Conservation (phyloP, 176 grass and related monocot genomes). For the Pontederia paniculata region DNA sequence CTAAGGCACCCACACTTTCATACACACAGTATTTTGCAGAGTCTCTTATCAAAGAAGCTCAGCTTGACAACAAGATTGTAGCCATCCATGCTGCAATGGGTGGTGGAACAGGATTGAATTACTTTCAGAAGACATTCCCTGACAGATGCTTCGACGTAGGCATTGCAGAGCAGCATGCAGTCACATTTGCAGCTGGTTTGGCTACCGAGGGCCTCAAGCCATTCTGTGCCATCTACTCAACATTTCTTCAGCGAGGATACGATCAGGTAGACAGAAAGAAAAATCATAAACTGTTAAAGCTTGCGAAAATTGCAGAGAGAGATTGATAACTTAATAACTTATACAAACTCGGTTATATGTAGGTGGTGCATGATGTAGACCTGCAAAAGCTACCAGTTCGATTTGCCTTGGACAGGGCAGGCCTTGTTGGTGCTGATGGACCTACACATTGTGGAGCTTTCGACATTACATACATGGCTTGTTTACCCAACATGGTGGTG, state of each 20-base stretch:
- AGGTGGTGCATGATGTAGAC: constrained; percentile 96
- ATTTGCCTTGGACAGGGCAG: constrained; percentile 71
- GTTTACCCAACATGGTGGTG: constrained; percentile 93
- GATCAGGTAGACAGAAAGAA: constrained; percentile 41
- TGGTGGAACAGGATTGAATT: constrained; percentile 83
- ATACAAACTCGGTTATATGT: background rate
- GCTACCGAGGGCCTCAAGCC: constrained; percentile 82
- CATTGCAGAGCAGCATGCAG: constrained; percentile 94
- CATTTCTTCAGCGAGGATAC: constrained; percentile 92
- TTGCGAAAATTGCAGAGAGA: background rate
- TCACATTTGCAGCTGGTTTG: constrained; percentile 82
- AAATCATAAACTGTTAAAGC: background rate
- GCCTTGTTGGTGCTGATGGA: constrained; percentile 81
- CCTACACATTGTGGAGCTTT: constrained; percentile 96
- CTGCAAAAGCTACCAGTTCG: constrained; percentile 75
- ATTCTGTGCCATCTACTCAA: constrained; percentile 95
- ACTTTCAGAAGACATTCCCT: constrained; percentile 84
- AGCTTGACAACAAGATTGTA: constrained; percentile 56
- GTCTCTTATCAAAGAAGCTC: constrained; percentile 67
- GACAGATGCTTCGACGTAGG: constrained; percentile 97
- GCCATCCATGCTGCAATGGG: constrained; percentile 97
- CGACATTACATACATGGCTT: constrained; percentile 87
- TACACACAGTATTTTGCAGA: constrained; percentile 92
- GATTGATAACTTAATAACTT: background rate
- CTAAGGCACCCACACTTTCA: constrained; percentile 29